Conservation (phyloP, 2,329 filamentous ascomycete species). For the Clarireedia hainanense region DNA sequence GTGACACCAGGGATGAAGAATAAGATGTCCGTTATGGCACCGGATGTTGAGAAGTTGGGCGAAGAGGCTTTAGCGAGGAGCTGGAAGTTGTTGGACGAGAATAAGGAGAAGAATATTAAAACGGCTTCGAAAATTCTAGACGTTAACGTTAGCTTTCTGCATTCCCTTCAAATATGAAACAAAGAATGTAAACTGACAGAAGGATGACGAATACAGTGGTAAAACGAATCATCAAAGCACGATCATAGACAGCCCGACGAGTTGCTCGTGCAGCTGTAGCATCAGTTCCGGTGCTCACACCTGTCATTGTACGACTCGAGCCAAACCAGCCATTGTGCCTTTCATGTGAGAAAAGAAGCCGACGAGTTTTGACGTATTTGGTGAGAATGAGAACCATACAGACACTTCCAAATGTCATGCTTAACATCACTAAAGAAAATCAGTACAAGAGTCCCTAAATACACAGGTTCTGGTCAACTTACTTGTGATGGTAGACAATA, state of each 20-base stretch:
- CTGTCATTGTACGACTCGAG: slow-evolving; percentile 12
- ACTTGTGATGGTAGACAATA: slow-evolving; percentile 34
- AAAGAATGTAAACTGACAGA: slow-evolving; percentile 13
- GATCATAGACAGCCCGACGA: slow-evolving; percentile 35
- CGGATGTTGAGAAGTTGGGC: slow-evolving; percentile 30
- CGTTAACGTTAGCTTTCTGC: background rate
- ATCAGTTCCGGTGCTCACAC: background rate
- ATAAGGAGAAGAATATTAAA: slow-evolving; percentile 33
- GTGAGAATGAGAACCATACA: slow-evolving; percentile 34
- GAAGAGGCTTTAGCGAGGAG: slow-evolving; percentile 18
- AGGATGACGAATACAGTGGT: slow-evolving; percentile 37
- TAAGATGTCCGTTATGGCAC: slow-evolving; percentile 28
- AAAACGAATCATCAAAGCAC: slow-evolving; percentile 38
- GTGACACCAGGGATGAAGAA: slow-evolving; percentile 35
- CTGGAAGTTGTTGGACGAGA: slow-evolving; percentile 27
- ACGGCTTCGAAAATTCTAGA: slow-evolving; percentile 32
- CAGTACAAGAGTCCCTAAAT: background rate
- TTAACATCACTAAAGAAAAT: slow-evolving; percentile 32
- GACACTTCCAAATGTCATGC: slow-evolving; percentile 31
- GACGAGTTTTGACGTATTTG: slow-evolving; percentile 35
- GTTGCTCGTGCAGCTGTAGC: background rate
- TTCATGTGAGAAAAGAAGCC: slow-evolving; percentile 28
- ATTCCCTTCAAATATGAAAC: background rate
- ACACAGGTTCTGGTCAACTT: slow-evolving; percentile 15
- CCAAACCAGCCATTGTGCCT: slow-evolving; percentile 25